A percentile compares a stretch with the other conserved stretches of the same genome.
Evolutionary conservation across 805 yeast species (phyloP).

Genomic region (Monosporozyma solicola): DNA sequence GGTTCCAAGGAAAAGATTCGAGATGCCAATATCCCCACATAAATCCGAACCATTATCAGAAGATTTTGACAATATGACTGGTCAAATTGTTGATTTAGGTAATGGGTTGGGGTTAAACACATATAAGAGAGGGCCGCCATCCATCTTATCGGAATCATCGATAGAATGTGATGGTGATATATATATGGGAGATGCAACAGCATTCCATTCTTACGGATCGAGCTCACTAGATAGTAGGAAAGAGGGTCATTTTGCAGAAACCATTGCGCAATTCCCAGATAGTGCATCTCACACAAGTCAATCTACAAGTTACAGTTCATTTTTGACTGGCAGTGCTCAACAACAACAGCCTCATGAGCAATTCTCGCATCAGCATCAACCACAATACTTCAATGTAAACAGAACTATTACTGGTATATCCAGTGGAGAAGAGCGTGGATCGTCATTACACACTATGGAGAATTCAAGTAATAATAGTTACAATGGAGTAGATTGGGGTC

Average conservation of each 20-base stretch:
- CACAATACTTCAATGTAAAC: not conserved
- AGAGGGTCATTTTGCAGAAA: conserved; percentile 14
- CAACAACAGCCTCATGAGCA: not conserved
- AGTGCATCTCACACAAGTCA: conserved; percentile 11
- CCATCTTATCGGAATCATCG: conserved; percentile 30
- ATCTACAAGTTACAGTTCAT: conserved; percentile 1
- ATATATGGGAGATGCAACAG: not conserved
- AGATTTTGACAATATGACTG: not conserved
- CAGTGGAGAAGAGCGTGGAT: not conserved
- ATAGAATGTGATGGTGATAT: conserved; percentile 17
- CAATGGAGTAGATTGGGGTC: conserved; percentile 2
- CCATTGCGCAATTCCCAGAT: conserved; percentile 22
- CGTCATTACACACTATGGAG: not conserved
- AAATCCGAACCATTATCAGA: not conserved
- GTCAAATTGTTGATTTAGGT: conserved; percentile 25
- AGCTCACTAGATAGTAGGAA: conserved; percentile 1
- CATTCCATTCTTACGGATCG: not conserved
- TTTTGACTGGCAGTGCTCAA: not conserved
- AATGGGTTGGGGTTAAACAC: conserved; percentile 31
- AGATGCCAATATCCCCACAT: too few relatives aligned
- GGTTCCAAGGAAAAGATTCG: not conserved
- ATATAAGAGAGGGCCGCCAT: conserved; percentile 33
- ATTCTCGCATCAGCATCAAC: not conserved
- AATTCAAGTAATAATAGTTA: conserved; percentile 1
- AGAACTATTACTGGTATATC: not conserved